Evolutionary conservation across 345 rosid genomes (phyloP), one percentile per base, ranked within the genome.

Genomic region (Citrus sinensis): DNA sequence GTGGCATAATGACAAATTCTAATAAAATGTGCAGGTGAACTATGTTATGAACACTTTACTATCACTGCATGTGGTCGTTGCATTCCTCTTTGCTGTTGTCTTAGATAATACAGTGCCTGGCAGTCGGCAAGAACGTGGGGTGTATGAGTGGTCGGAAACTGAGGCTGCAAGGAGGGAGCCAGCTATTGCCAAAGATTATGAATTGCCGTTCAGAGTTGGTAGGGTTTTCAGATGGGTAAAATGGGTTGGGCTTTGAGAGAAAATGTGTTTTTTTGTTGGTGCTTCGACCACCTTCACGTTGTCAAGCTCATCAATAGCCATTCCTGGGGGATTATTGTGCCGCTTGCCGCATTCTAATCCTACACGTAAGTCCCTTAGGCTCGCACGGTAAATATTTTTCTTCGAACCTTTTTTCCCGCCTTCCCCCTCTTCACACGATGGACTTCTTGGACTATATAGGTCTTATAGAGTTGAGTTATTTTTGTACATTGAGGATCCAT

Each of bases 41-140:
- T 96, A 93, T 80, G 85, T 94, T 40, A 73, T 91, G 90, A 96
- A 96, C 86, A 96, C 95, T 24, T 85, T 89, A 67, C 82, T 96
- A 29, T 96, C 99, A 7, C 72, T 86, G 76, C 83, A 94, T 80
- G 91, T 93, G 99, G 93, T 93, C 77, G 81, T 96, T 78, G 98
- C 98, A 4, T 96, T 96, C 85, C 87, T 93, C 13, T 91, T 96
- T 78, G 98, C 99, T 19, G 88, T 92, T 55, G 78, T 94, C 77
- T 80, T 96, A 79, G 99, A 96, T 87, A 94, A 94, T 83, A 93
- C 99, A 0, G 99, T 96, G 2, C 99, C 99, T 1, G 99, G 98
- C 29, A 89, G 97, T 74, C 81, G 77, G 79, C 94, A 88, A 86
- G 99, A 96, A 83, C 97, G 99, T 0, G 98, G 99, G 2, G 97